Evolutionary conservation across 1,139 yeast species (phyloP).

Genomic region (Pichia norvegensis): DNA sequence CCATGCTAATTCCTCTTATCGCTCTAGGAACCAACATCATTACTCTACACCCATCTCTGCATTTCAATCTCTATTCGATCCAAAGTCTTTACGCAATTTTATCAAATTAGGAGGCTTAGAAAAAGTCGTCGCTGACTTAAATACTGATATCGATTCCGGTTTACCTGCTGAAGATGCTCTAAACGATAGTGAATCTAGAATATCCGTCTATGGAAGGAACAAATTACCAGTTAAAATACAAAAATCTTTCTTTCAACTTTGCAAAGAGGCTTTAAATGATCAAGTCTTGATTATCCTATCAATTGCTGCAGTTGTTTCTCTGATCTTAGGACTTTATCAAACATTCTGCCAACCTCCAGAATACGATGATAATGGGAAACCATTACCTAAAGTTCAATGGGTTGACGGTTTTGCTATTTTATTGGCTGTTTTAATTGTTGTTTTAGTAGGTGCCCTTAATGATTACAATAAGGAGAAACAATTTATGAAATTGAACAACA

Average conservation of each 20-base stretch:
- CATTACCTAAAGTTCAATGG: constrained; percentile 84
- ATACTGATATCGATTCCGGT: constrained; percentile 40
- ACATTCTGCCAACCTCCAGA: constrained; percentile 78
- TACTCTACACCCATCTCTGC: constrained; percentile 24
- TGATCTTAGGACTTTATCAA: constrained; percentile 87
- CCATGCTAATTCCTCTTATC: background rate
- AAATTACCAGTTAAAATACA: constrained; percentile 59
- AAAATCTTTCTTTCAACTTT: constrained; percentile 59
- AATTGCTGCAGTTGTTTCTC: constrained; percentile 80
- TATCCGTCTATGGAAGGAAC: constrained; percentile 55
- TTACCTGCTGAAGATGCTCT: constrained; percentile 30
- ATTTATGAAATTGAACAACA: constrained; percentile 76
- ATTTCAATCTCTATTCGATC: constrained; percentile 42
- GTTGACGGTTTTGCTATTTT: constrained; percentile 98
- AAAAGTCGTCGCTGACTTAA: constrained; percentile 27
- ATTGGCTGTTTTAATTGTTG: constrained; percentile 85
- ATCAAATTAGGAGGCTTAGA: constrained; percentile 33
- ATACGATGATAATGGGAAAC: constrained; percentile 68
- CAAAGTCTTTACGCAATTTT: constrained; percentile 40
- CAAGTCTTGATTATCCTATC: constrained; percentile 78
- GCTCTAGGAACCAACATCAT: constrained; percentile 1
- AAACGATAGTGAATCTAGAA: constrained; percentile 31
- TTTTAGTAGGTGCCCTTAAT: constrained; percentile 85
- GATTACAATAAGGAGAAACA: constrained; percentile 96
- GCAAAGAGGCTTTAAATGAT: constrained; percentile 84